phyloP scores from a whole-genome alignment of 352 stramenopile genomes.

The Globisporangium cylindrosporum region DNA sequence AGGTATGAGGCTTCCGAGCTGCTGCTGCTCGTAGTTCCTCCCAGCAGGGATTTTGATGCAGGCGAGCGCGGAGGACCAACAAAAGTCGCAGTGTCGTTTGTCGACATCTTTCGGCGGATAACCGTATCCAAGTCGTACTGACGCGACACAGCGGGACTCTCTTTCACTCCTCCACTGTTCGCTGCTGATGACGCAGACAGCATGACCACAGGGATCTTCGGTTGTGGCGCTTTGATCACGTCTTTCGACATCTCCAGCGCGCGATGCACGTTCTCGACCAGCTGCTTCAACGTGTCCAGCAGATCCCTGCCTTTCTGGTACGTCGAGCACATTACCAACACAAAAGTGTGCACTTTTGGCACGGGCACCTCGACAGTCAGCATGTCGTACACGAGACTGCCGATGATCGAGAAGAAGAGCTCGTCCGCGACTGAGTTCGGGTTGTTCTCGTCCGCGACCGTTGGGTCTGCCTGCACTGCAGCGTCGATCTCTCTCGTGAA shows the following conservation, averaged over 20 bases:
- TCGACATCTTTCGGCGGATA: slow-evolving; percentile 76
- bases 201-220: slow-evolving; percentile 15
- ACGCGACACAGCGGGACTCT: slow-evolving; percentile 39
- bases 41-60: slow-evolving; percentile 6
- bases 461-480: slow-evolving; percentile 38
- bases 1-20: background rate
- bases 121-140: slow-evolving; percentile 80
- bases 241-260: slow-evolving; percentile 81
- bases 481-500: slow-evolving; percentile 77
- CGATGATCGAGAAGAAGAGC: slow-evolving; percentile 80
- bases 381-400: slow-evolving; percentile 84
- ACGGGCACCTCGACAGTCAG: slow-evolving; percentile 77
- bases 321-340: slow-evolving; percentile 78
- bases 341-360: slow-evolving; percentile 71
- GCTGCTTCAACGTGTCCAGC: slow-evolving; percentile 66
- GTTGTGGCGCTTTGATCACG: slow-evolving; percentile 33
- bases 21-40: slow-evolving; percentile 1
- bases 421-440: slow-evolving; percentile 51
- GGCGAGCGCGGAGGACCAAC: slow-evolving; percentile 11
- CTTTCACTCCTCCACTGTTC: slow-evolving; percentile 12
- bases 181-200: background rate
- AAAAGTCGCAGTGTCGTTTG: slow-evolving; percentile 31
- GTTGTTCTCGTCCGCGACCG: slow-evolving; percentile 26
- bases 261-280: slow-evolving; percentile 79
- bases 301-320: slow-evolving; percentile 77